Evolutionary conservation across 495 filamentous ascomycete genomes (phyloP).

Genomic region (Xylaria castorea): DNA sequence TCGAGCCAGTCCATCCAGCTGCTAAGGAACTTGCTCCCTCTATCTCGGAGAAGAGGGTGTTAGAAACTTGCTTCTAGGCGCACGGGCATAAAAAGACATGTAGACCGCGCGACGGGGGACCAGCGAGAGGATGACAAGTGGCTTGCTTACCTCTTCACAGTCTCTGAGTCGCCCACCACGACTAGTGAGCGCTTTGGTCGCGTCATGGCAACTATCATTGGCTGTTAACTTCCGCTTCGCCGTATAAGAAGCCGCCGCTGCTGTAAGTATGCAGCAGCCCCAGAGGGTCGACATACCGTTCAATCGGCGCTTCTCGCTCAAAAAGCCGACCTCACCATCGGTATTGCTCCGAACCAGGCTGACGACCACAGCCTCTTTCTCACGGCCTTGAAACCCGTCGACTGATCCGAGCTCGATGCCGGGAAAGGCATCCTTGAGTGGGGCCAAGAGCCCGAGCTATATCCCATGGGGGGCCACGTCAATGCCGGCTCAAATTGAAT

Average conservation of each 20-base stretch:
- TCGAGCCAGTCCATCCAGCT: slow-evolving; percentile 90
- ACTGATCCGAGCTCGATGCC: slow-evolving; percentile 92
- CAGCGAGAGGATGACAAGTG: slow-evolving; percentile 23
- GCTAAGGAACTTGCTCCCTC: slow-evolving; percentile 82
- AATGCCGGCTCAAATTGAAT: background rate
- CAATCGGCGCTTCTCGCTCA: slow-evolving; percentile 88
- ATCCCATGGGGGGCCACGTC: slow-evolving; percentile 20
- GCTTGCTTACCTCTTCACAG: slow-evolving; percentile 73
- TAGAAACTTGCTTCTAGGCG: slow-evolving; percentile 16
- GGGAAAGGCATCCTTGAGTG: slow-evolving; percentile 78
- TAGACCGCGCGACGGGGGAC: slow-evolving; percentile 7
- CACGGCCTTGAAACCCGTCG: slow-evolving; percentile 95
- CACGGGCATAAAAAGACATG: slow-evolving; percentile 24
- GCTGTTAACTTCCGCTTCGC: background rate
- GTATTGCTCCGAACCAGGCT: slow-evolving; percentile 89
- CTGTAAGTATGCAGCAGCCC: slow-evolving; percentile 3
- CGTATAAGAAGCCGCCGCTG: slow-evolving; percentile 3
- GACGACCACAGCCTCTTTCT: slow-evolving; percentile 95
- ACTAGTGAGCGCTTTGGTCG: slow-evolving; percentile 88
- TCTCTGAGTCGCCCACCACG: slow-evolving; percentile 92
- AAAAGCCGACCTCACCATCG: slow-evolving; percentile 87
- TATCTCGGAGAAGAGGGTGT: slow-evolving; percentile 19
- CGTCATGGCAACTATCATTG: slow-evolving; percentile 81
- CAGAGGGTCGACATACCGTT: slow-evolving; percentile 72
- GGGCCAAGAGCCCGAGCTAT: slow-evolving; percentile 74